phyloP scores from a whole-genome alignment of 2,329 filamentous ascomycete genomes.

The Aureobasidium namibiae region DNA sequence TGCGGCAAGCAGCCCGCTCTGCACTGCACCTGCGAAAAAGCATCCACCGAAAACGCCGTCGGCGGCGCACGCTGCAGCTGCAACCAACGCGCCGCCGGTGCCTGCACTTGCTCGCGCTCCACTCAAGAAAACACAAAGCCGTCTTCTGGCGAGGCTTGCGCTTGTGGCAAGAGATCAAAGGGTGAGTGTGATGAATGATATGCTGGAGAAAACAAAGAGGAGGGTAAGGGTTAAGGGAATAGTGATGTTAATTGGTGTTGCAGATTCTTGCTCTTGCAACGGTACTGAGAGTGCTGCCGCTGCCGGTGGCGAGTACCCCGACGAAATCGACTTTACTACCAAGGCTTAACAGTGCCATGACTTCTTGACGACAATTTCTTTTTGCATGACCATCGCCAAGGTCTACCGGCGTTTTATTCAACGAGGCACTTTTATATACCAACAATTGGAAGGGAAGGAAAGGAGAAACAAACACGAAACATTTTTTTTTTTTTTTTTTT shows the following conservation, averaged over 20 bases:
- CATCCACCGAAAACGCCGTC: conserved; percentile 64
- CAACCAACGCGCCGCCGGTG: conserved; percentile 65
- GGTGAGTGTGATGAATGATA: no score
- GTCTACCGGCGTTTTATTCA: not conserved
- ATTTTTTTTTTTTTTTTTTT: not conserved
- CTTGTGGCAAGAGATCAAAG: conserved; percentile 66
- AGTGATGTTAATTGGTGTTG: not conserved
- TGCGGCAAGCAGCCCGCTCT: conserved; percentile 84
- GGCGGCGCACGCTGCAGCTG: conserved; percentile 73
- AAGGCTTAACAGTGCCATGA: conserved; percentile 34
- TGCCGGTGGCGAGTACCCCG: conserved; percentile 36
- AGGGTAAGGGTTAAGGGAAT: not conserved
- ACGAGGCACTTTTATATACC: not conserved
- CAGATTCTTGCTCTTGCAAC: conserved; percentile 58
- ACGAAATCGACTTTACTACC: conserved; percentile 85
- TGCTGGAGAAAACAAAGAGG: no score
- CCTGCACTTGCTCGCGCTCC: conserved; percentile 74
- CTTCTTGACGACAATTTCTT: not conserved
- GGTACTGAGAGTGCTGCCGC: conserved; percentile 58
- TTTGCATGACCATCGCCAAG: not conserved
- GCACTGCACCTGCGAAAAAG: conserved; percentile 76
- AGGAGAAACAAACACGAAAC: not conserved
- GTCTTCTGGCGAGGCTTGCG: conserved; percentile 53
- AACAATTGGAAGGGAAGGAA: not conserved
- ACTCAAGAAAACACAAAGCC: conserved; percentile 58